Percentiles rank a stretch among this genome's conserved stretches.
These are phyloP conservation scores for Eucalyptus tenuipes DNA, from an alignment of 345 rosid genomes.

Conservation along the genomic window DNA sequence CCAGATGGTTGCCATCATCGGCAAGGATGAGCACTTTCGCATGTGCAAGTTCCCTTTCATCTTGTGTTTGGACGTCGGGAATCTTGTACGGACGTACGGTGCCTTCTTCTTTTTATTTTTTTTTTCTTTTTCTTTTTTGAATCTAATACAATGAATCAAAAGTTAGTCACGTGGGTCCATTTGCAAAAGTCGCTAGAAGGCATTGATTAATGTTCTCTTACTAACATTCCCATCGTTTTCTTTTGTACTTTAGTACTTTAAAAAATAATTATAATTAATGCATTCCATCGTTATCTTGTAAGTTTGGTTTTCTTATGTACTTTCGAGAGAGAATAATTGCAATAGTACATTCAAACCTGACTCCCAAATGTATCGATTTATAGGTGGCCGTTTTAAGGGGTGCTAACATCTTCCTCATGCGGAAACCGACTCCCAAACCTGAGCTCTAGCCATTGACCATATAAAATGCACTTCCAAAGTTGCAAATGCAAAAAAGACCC, in stretches of 20 bases:
- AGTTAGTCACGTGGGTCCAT: background rate
- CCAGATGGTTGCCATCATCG: background rate
- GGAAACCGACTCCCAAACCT: background rate
- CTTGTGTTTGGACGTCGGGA: background rate
- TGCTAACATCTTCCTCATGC: background rate
- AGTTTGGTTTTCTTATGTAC: background rate
- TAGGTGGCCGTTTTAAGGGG: background rate
- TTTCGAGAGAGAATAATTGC: too few relatives aligned
- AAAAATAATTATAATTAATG: background rate
- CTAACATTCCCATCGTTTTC: background rate
- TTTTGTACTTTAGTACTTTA: background rate
- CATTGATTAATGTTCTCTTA: too few relatives aligned
- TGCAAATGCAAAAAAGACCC: background rate
- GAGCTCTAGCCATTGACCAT: rapidly evolving
- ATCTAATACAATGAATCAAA: background rate
- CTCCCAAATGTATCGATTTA: too few relatives aligned
- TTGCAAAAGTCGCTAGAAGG: background rate
- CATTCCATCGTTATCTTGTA: background rate
- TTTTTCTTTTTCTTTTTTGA: too few relatives aligned
- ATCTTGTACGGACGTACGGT: background rate
- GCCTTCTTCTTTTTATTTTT: background rate
- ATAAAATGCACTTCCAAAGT: background rate
- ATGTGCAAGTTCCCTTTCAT: background rate
- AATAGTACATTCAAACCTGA: too few relatives aligned
- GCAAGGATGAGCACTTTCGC: background rate